Base-by-base conservation (phyloP, 163 green algal species). In the Volvox carteri region DNA sequence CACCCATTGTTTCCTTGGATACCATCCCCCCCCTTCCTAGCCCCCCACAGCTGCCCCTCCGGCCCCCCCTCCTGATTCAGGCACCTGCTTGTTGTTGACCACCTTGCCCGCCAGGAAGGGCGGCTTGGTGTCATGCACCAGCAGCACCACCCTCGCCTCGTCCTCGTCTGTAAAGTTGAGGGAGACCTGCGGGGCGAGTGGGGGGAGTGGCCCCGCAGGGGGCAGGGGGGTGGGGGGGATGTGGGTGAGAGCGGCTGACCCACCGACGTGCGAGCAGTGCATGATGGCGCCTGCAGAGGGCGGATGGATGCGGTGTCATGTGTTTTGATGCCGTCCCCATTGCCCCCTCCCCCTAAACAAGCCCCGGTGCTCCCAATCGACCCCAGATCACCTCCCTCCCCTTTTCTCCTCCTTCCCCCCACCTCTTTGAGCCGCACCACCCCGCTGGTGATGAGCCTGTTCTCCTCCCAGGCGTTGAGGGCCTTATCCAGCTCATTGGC, bases 71-170 rank as follows among this genome's bases (percentile, higher is more conserved):
- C n/a, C n/a, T n/a, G n/a, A n/a, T n/a, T n/a, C 23, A 25, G 68
- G 0, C 83, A 90, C 84, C 88, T 97, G 94, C 92, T 97, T 98
- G 70, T 95, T 98, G 93, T 97, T 97, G 25, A 98, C 78, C 14
- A 95, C 92, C 52, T 96, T 93, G 30, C 97, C 97, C 50, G 98
- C 95, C 84, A 99, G 93, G 93, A 99, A 99, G 23, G 97, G 97
- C 58, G 97, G 97, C 91, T 96, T 96, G 48, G 97, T 97, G 94
- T 99, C 98, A 89, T 99, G 98, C 80, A 99, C 97, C 65, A 99
- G 93, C 92, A 99, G 95, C 79, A 99, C 86, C 79, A 97, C 95
- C 2, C 95, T 91, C 52, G 94, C 85, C 79, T 99, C 97, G 4
- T 97, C 93, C 62, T 99, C 97, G 67, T 96, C 92, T 44, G 97